These are phyloP conservation scores for Solanum piurae DNA, from an alignment of 257 asterid species.

Conservation along the genomic window DNA sequence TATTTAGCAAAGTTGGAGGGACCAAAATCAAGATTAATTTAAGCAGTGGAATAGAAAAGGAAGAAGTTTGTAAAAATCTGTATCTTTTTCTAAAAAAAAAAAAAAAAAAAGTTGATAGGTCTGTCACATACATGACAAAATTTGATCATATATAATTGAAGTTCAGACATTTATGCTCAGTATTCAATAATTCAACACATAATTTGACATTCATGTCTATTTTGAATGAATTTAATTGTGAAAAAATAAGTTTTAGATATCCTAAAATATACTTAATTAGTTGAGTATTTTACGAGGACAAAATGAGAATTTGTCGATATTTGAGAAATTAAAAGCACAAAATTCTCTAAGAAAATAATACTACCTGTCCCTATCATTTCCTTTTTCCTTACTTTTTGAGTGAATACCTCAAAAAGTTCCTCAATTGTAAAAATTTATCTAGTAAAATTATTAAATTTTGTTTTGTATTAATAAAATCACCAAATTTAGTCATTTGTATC, in stretches of 20 bases:
- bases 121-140: background rate
- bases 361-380: background rate
- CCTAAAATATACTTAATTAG: background rate
- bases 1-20: background rate
- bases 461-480: too few species aligned
- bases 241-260: background rate
- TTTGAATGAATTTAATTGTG: background rate
- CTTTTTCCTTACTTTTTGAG: background rate
- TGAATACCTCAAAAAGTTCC: too few species aligned
- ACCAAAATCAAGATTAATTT: background rate
- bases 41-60: background rate
- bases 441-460: rapidly evolving
- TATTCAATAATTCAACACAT: background rate
- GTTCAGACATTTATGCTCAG: background rate
- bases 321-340: background rate
- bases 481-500: too few species aligned
- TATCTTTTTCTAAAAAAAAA: too few species aligned
- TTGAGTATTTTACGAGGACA: background rate
- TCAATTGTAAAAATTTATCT: too few species aligned
- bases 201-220: background rate
- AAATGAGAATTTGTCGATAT: background rate
- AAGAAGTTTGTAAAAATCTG: background rate
- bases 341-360: background rate
- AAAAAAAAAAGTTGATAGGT: too few species aligned
- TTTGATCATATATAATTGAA: background rate